Evolutionary conservation across 2,329 filamentous ascomycete genomes (phyloP).

Genomic region (Talaromyces sp.): DNA sequence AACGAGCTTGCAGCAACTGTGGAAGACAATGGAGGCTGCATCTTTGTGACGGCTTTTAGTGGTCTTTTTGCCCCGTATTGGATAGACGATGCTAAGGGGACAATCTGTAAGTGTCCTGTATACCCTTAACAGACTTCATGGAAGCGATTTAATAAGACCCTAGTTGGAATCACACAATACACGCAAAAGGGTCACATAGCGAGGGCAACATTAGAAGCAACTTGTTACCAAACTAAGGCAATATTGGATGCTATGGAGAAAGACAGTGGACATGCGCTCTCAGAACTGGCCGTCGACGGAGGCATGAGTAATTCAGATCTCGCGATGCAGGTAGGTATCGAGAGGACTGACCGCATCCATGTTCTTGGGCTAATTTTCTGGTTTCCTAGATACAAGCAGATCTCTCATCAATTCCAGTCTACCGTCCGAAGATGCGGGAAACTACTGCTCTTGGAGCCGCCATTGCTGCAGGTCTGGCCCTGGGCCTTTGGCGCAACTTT

Average conservation of each 20-base stretch:
- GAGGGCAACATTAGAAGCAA: conserved; percentile 82
- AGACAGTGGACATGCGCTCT: conserved; percentile 74
- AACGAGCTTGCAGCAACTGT: conserved; percentile 62
- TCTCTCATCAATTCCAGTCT: conserved; percentile 73
- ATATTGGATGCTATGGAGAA: conserved; percentile 92
- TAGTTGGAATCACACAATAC: conserved; percentile 78
- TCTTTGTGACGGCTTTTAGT: conserved; percentile 87
- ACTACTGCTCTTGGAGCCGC: conserved; percentile 82
- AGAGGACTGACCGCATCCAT: conserved; percentile 17
- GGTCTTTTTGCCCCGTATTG: conserved; percentile 91
- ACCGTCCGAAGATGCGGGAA: conserved; percentile 80
- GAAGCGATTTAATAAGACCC: neutral
- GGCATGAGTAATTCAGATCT: conserved; percentile 85
- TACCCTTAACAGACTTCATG: conserved; percentile 4
- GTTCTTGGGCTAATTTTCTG: conserved; percentile 10
- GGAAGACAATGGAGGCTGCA: conserved; percentile 74
- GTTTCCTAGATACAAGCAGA: conserved; percentile 68
- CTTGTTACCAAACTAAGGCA: conserved; percentile 87
- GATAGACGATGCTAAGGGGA: conserved; percentile 91
- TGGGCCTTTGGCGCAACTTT: conserved; percentile 72
- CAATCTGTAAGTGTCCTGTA: conserved; percentile 57
- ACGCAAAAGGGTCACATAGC: conserved; percentile 83
- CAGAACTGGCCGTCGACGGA: conserved; percentile 77
- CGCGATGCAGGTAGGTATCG: conserved; percentile 66
- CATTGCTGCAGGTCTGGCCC: conserved; percentile 78